A percentile compares a stretch with the other conserved stretches of the same genome.
phyloP scores from a whole-genome alignment of 345 rosid species.

The Linum tenue region DNA sequence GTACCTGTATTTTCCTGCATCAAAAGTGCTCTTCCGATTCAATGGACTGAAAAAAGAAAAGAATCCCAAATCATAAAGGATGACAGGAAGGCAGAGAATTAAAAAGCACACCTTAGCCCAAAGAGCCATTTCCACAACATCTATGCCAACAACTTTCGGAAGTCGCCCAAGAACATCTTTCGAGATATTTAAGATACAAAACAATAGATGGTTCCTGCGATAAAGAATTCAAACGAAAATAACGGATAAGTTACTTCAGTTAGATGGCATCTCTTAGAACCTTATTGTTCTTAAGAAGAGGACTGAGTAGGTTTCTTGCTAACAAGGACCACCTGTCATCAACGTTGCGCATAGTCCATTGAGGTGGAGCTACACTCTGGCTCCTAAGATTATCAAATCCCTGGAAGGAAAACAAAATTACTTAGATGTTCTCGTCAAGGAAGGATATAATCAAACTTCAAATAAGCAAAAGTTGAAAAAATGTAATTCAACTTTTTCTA shows the following conservation, averaged over 20 bases:
- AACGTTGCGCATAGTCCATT: slow-evolving; percentile 97
- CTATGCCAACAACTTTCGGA: slow-evolving; percentile 89
- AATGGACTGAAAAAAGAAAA: too few relatives aligned
- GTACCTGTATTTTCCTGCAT: slow-evolving; percentile 74
- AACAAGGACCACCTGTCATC: slow-evolving; percentile 67
- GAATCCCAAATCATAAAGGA: too few relatives aligned
- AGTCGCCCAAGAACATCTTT: slow-evolving; percentile 69
- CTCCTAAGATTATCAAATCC: slow-evolving; percentile 98
- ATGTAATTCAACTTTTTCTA: too few relatives aligned
- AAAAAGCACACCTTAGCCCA: slow-evolving; percentile 78
- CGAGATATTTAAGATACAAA: slow-evolving; percentile 63
- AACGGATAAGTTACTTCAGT: too few relatives aligned
- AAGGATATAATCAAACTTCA: too few relatives aligned
- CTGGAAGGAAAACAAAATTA: slow-evolving; percentile 27
- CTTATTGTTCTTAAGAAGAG: too few relatives aligned
- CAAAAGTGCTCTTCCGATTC: slow-evolving; percentile 1
- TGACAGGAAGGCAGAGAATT: not conserved
- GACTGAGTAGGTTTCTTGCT: not conserved
- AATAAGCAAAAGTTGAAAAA: too few relatives aligned
- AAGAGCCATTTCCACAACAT: slow-evolving; percentile 91
- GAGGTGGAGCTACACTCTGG: slow-evolving; percentile 95
- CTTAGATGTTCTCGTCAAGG: not conserved
- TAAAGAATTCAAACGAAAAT: not conserved
- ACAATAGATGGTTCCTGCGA: slow-evolving; percentile 63
- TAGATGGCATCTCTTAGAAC: too few relatives aligned